Base-by-base conservation (phyloP, 2,329 filamentous ascomycete genomes). In the Stagonosporopsis tanaceti region DNA sequence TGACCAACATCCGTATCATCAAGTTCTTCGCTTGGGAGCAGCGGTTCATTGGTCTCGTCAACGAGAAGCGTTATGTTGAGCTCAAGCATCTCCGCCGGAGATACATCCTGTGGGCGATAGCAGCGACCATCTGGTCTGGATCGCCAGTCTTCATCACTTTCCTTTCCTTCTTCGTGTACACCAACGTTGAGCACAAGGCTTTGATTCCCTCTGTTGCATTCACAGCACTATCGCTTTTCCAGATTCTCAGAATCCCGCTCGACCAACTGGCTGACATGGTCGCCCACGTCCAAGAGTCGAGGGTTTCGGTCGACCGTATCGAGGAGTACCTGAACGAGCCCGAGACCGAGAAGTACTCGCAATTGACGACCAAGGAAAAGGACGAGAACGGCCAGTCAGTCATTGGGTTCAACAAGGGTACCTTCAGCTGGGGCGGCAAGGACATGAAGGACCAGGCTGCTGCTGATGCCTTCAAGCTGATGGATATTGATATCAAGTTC, bases 21-120 rank as follows among this genome's bases (percentile, higher is more conserved):
- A 99, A 99, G 75, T 99, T 95, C 77, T 99, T 99, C 74, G 94
- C 95, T 0, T 99, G 95, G 95, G 95, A 99, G 76, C 88, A 93
- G 67, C 90, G 94, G 2, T 99, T 97, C 74, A 87, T 91, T 55
- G 85, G 87, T 22, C 87, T 92, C 52, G 92, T 99, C 32, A 90
- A 96, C 59, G 94, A 97, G 75, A 97, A 97, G 79, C 88, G 95
- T 61, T 82, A 83, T 40, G 82, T 82, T 3, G 95, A 99, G 76
- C 83, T 99, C 48, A 87, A 85, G 67, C 87, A 92, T 30, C 78
- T 99, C 52, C 89, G 93, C 55, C 86, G 85, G 37, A 87, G 94
- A 59, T 99, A 96, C 78, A 87, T 97, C 62, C 82, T 98, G 37
- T 99, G 94, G 94, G 91, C 94, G 12, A 80, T 87, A 62, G 94